Percentiles rank a stretch among this genome's conserved stretches.
Evolutionary conservation across 2,329 filamentous ascomycete genomes (phyloP).

Genomic region (Thelonectria blattea): DNA sequence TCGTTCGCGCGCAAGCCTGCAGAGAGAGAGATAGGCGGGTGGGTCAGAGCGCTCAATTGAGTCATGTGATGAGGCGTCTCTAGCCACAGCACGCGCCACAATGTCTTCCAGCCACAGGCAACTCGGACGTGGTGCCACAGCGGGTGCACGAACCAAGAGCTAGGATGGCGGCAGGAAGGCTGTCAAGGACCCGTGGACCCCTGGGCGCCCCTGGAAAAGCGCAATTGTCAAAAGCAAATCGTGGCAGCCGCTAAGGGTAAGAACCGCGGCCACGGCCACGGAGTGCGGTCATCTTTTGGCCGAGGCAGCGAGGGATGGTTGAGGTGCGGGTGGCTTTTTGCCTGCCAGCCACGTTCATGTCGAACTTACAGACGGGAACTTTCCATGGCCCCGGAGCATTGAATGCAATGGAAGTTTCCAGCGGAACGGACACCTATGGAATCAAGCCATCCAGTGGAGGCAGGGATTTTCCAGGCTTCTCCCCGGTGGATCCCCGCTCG

Average conservation of each 20-base stretch:
- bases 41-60: slow-evolving; percentile 24
- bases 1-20: slow-evolving; percentile 25
- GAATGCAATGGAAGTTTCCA: background rate
- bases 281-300: background rate
- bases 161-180: background rate
- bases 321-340: too few species aligned
- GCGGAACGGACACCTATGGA: background rate
- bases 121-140: background rate
- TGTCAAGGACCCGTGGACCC: background rate
- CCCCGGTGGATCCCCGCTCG: background rate
- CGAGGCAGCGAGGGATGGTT: background rate
- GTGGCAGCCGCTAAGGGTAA: slow-evolving; percentile 1
- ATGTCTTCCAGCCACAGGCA: slow-evolving; percentile 6
- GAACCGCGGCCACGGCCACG: background rate
- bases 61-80: slow-evolving; percentile 32
- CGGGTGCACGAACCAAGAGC: background rate
- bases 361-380: background rate
- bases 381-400: background rate
- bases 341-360: background rate
- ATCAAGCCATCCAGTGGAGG: background rate
- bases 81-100: background rate
- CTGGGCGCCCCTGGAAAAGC: background rate
- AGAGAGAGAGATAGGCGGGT: slow-evolving; percentile 3
- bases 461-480: background rate
- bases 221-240: background rate